These are phyloP conservation scores for Bolboschoenus planiculmis DNA, from an alignment of 176 grass and related monocot species.

Conservation along the genomic window DNA sequence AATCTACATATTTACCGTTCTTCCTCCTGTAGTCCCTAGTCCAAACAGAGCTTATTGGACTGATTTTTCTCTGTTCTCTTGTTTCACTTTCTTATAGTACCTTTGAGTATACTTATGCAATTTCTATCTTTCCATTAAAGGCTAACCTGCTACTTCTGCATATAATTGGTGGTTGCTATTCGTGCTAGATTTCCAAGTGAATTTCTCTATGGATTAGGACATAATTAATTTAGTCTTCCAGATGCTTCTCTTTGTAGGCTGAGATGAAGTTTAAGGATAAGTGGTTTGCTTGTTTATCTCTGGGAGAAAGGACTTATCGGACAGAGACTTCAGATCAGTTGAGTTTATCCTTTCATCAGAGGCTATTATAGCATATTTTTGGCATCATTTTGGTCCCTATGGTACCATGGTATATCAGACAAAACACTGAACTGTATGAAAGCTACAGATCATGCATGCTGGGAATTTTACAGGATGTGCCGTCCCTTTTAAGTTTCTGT, in stretches of 20 bases:
- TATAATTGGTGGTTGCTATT: neutral
- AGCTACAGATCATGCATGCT: neutral
- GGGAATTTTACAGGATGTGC: neutral
- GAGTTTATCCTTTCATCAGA: neutral
- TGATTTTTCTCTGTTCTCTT: neutral
- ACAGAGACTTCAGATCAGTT: conserved; percentile 81
- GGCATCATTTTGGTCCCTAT: neutral
- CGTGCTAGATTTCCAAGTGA: neutral
- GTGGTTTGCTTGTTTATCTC: conserved; percentile 88
- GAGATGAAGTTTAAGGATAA: conserved; percentile 92
- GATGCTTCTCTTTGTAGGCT: conserved; percentile 38
- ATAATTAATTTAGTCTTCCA: neutral
- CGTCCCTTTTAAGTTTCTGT: neutral
- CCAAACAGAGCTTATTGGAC: neutral
- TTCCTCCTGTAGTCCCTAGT: neutral
- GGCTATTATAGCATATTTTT: neutral
- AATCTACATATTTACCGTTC: neutral
- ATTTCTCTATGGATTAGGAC: neutral
- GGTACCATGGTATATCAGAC: neutral
- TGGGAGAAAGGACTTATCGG: conserved; percentile 85
- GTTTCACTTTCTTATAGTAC: neutral
- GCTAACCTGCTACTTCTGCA: neutral
- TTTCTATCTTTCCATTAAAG: no score
- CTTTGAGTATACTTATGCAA: no score
- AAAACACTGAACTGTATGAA: neutral